A percentile compares a stretch with the other conserved stretches of the same genome.
phyloP scores from a whole-genome alignment of 352 stramenopile species.

The Pythium apleroticum region DNA sequence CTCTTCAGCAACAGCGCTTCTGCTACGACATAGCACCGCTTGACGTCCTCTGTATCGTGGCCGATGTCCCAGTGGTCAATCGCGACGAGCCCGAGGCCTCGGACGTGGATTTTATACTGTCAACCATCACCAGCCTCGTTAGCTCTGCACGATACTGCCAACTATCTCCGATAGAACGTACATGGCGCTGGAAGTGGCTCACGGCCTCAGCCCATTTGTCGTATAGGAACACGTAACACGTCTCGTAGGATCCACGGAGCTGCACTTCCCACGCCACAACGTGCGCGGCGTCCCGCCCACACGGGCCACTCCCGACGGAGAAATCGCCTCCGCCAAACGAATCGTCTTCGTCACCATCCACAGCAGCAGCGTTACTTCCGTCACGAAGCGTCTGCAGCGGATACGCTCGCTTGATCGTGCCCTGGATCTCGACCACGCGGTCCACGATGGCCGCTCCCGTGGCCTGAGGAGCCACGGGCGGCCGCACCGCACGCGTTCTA shows the following conservation, averaged over 20 bases:
- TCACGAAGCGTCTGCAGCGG: conserved; percentile 42
- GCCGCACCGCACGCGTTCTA: neutral
- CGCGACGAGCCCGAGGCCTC: conserved; percentile 48
- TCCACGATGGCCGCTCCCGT: conserved; percentile 19
- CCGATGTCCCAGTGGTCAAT: conserved; percentile 58
- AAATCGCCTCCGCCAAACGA: conserved; percentile 32
- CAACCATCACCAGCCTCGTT: neutral
- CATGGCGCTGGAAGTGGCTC: conserved; percentile 58
- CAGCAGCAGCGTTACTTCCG: neutral
- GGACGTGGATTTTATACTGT: conserved; percentile 64
- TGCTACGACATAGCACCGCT: conserved; percentile 57
- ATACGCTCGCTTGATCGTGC: conserved; percentile 59
- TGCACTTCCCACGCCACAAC: conserved; percentile 56
- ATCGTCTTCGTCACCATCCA: conserved; percentile 1
- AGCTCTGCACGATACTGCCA: neutral
- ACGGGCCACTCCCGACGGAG: conserved; percentile 58
- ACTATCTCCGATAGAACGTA: conserved; percentile 24
- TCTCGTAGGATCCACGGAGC: conserved; percentile 45
- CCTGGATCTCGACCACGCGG: conserved; percentile 26
- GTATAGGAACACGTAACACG: conserved; percentile 70
- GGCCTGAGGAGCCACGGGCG: conserved; percentile 10
- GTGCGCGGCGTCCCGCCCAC: conserved; percentile 45
- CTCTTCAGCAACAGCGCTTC: conserved; percentile 59
- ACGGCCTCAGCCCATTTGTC: conserved; percentile 67
- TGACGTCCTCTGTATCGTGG: conserved; percentile 59